Evolutionary conservation across 805 yeast species (phyloP).

Genomic region (Pichia thaimueangensis): DNA sequence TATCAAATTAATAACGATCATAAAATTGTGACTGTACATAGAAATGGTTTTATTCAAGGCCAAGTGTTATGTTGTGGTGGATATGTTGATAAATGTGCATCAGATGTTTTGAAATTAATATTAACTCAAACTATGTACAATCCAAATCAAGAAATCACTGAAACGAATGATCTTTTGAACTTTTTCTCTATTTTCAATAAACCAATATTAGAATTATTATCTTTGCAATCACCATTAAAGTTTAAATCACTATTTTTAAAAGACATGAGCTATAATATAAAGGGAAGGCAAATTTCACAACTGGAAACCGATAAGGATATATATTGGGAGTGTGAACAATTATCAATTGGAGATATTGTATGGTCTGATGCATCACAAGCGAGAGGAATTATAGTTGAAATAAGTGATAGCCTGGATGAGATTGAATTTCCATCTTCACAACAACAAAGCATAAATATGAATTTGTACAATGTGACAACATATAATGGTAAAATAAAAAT

Average conservation of each 20-base stretch:
- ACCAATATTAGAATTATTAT: not conserved
- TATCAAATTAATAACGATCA: not conserved
- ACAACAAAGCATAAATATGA: not conserved
- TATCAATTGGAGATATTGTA: conserved; percentile 9
- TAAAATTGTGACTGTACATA: conserved; percentile 5
- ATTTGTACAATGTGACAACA: not conserved
- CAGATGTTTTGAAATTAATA: not conserved
- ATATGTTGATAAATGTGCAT: not conserved
- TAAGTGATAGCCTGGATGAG: conserved; percentile 2
- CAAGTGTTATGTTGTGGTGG: conserved; percentile 11
- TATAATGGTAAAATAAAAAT: not conserved
- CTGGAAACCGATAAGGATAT: not conserved
- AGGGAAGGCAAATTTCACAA: not conserved
- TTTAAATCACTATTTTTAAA: not conserved
- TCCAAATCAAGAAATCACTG: not conserved
- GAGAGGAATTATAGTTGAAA: conserved; percentile 5
- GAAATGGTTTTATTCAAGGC: conserved; percentile 5
- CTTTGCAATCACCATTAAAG: not conserved
- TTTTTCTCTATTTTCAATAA: not conserved
- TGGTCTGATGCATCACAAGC: conserved; percentile 12
- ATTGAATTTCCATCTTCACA: no score
- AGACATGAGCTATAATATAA: not conserved
- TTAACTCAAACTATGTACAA: not conserved
- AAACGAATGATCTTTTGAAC: not conserved
- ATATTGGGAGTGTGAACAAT: conserved; percentile 4